Evolutionary conservation across 345 rosid genomes (phyloP), one percentile per base, ranked within the genome.

Genomic region (Erucastrum elatum): DNA sequence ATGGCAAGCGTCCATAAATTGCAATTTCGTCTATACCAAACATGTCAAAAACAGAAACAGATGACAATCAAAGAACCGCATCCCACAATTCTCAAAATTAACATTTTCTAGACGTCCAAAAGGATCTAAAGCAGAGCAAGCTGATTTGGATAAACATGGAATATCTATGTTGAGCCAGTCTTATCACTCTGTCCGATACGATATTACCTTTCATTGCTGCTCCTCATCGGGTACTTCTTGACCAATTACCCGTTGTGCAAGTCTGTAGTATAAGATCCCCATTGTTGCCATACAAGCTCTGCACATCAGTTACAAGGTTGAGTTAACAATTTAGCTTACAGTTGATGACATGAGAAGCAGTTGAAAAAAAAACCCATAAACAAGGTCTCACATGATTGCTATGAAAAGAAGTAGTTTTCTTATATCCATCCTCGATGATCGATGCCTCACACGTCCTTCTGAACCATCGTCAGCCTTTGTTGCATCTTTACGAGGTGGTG

Each of bases 281-380:
- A 96, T 96, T 6, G 99, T 93, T 7, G 99, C 94, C 90, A 96
- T 85, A 81, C 99, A 96, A 3, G 99, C 99, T 93, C 99, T 96
- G 97, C 85, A 75, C 13, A 72, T 72, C 6, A 17, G 35, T 46
- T 60, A 64, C 0, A 63, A 3, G 72, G 13, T 17, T 56, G 11
- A 56, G 61, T 68, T 17, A 27, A 17, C 30, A 5, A n/a, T 16
- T 66, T 66, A 73, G 41, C 60, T 2, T 10, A 55, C 13, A 77
- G 29, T 27, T 35, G 27, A 49, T 68, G 26, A 39, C 8, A 62
- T 30, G 37, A 31, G 15, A 33, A 68, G 17, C 12, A 74, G 51
- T 25, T 53, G 66, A 27, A 37, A 25, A 26, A 21, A 7, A 15
- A 21, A 13, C n/a, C 27, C 4, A 3, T 58, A 25, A 75, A 71